A percentile compares a stretch with the other conserved stretches of the same genome.
These are phyloP conservation scores for Tephrocybe sp. DNA, from an alignment of 768 basidiomycete species.

Conservation along the genomic window DNA sequence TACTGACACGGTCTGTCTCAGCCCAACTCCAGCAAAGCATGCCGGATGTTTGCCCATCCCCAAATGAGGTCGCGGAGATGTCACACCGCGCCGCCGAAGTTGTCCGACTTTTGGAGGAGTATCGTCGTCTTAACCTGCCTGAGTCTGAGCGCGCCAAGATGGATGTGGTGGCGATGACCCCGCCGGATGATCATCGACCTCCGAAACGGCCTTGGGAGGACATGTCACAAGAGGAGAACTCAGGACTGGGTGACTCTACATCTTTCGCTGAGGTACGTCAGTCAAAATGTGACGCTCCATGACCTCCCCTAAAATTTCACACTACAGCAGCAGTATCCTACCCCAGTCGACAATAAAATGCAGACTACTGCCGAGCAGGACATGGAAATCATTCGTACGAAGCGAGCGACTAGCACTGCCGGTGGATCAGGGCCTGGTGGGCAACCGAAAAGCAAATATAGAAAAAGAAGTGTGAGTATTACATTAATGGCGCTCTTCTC, in stretches of 20 bases:
- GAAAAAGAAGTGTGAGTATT: conserved; percentile 78
- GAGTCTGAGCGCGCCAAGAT: conserved; percentile 35
- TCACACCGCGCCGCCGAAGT: conserved; percentile 63
- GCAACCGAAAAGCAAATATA: conserved; percentile 76
- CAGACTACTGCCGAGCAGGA: conserved; percentile 77
- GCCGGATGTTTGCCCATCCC: conserved; percentile 50
- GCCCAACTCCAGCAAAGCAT: conserved; percentile 45
- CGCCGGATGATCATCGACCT: conserved; percentile 54
- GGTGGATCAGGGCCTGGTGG: conserved; percentile 47
- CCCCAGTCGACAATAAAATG: conserved; percentile 31
- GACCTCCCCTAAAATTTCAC: not conserved
- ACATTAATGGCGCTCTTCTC: conserved; percentile 2
- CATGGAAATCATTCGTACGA: conserved; percentile 82
- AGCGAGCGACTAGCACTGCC: conserved; percentile 73
- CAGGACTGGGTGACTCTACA: conserved; percentile 21
- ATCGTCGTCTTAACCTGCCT: conserved; percentile 43
- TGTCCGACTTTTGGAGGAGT: conserved; percentile 65
- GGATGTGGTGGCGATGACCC: conserved; percentile 26
- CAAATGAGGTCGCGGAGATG: conserved; percentile 69
- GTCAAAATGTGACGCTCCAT: not conserved
- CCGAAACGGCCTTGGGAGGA: conserved; percentile 86
- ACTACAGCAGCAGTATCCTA: conserved; percentile 28
- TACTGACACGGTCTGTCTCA: conserved; percentile 18
- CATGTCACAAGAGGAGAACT: conserved; percentile 47
- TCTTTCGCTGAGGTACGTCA: conserved; percentile 35